phyloP scores from a whole-genome alignment of 2,329 filamentous ascomycete genomes.

The Helicocarpus griseus region DNA sequence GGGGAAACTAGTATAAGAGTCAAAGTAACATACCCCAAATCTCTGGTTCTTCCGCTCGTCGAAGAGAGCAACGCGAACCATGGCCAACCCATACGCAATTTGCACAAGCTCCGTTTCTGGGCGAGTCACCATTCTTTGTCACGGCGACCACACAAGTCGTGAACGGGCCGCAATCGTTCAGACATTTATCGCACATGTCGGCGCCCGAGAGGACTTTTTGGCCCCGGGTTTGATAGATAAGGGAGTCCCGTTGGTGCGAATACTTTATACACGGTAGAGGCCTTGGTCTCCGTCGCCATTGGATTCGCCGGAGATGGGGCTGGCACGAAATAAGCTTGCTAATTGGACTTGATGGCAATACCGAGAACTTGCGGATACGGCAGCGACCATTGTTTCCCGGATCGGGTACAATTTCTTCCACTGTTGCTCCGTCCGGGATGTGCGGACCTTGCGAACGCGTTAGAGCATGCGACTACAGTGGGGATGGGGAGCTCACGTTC shows the following conservation, averaged over 20 bases:
- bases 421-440: neutral
- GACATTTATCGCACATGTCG: neutral
- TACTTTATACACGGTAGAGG: neutral
- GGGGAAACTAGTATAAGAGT: neutral
- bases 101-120: neutral
- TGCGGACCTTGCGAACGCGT: neutral
- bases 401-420: neutral
- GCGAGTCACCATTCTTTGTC: neutral
- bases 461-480: neutral
- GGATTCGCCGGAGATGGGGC: neutral
- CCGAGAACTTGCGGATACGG: neutral
- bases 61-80: neutral
- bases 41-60: neutral
- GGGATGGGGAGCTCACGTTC: neutral
- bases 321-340: neutral
- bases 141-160: neutral
- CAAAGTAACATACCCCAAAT: neutral
- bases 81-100: neutral
- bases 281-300: neutral
- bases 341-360: neutral
- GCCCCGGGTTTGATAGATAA: neutral
- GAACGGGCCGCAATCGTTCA: neutral
- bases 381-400: neutral
- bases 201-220: neutral
- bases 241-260: neutral